phyloP scores from a whole-genome alignment of 2,329 filamentous ascomycete species.

The Talaromyces piceae region DNA sequence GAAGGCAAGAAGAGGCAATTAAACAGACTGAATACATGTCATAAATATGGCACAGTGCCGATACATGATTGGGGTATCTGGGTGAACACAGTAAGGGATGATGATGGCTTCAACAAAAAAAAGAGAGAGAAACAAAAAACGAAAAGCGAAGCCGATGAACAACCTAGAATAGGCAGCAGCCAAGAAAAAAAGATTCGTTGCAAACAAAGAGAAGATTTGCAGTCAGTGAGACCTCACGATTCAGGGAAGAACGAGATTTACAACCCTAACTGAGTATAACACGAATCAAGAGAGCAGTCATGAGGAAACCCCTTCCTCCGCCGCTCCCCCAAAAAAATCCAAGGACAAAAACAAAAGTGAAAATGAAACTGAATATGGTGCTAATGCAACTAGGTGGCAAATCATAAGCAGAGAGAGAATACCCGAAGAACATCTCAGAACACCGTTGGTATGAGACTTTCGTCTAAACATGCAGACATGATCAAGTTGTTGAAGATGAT shows the following conservation, averaged over 20 bases:
- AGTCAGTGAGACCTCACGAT: not conserved
- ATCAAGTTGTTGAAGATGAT: not conserved
- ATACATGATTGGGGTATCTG: not conserved
- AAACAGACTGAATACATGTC: too few species aligned
- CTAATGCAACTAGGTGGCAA: constrained; percentile 5
- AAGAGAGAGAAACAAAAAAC: too few species aligned
- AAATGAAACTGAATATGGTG: too few species aligned
- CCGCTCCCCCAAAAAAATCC: too few species aligned
- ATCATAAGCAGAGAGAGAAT: not conserved
- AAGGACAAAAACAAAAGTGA: too few species aligned
- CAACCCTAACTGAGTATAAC: not conserved
- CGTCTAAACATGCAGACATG: not conserved
- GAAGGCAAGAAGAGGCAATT: not conserved
- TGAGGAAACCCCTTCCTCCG: too few species aligned
- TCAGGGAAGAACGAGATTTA: not conserved
- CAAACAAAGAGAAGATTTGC: not conserved
- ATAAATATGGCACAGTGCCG: not conserved
- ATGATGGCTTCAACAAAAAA: not conserved
- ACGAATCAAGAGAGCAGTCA: not conserved
- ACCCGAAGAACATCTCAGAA: not conserved
- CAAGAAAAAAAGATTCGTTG: not conserved
- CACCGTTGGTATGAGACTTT: not conserved
- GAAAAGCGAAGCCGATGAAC: not conserved
- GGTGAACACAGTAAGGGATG: not conserved
- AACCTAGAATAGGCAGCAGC: not conserved